Evolutionary conservation across 2,329 filamentous ascomycete genomes (phyloP).

Genomic region (Penicillium digitatum): DNA sequence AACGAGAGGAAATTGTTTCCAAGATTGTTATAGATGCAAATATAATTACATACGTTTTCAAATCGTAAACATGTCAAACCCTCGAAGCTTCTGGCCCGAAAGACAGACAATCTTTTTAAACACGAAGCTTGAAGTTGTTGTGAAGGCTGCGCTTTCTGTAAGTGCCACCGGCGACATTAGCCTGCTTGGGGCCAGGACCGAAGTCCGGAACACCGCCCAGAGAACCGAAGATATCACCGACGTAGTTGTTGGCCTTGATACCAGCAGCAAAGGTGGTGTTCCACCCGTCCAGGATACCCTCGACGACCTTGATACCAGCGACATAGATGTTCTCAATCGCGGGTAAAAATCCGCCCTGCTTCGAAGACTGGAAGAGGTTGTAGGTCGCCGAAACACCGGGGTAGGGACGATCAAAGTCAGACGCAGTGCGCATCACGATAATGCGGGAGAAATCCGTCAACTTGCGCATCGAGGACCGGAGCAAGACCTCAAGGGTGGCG

Average conservation of each 20-base stretch:
- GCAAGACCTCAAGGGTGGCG: slow-evolving; percentile 61
- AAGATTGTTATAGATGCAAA: background rate
- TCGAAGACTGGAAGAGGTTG: slow-evolving; percentile 54
- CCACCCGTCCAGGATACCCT: slow-evolving; percentile 62
- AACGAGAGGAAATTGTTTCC: background rate
- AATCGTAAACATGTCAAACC: background rate
- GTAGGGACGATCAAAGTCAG: slow-evolving; percentile 68
- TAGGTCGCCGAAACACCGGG: slow-evolving; percentile 54
- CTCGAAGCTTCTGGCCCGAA: background rate
- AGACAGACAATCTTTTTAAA: background rate
- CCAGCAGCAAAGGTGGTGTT: slow-evolving; percentile 55
- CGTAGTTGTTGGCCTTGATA: slow-evolving; percentile 59
- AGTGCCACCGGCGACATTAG: slow-evolving; percentile 19
- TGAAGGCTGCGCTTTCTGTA: slow-evolving; percentile 20
- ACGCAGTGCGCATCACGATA: slow-evolving; percentile 65
- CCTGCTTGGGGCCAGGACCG: slow-evolving; percentile 40
- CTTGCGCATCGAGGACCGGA: slow-evolving; percentile 56
- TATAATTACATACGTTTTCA: background rate
- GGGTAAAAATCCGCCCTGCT: slow-evolving; percentile 62
- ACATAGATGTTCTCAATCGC: slow-evolving; percentile 63
- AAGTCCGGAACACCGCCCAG: slow-evolving; percentile 64
- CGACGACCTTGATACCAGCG: slow-evolving; percentile 62
- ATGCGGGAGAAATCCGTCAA: slow-evolving; percentile 63
- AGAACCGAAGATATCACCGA: slow-evolving; percentile 68
- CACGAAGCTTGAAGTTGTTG: slow-evolving; percentile 6